A percentile compares a stretch with the other conserved stretches of the same genome.
These are phyloP conservation scores for Penicillium mononematosum DNA, from an alignment of 495 filamentous ascomycete species.

Conservation along the genomic window DNA sequence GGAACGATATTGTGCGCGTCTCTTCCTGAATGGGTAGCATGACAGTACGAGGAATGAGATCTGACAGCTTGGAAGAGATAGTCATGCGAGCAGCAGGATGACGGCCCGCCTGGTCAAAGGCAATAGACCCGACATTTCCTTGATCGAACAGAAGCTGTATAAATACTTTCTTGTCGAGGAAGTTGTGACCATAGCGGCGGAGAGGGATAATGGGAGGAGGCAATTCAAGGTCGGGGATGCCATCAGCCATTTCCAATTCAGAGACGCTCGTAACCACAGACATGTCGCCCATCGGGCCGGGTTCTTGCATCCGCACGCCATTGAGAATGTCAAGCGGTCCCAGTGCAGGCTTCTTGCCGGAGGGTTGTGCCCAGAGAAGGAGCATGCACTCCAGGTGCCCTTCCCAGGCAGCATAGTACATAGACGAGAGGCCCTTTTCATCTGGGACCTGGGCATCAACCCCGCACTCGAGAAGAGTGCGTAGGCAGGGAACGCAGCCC, in stretches of 20 bases:
- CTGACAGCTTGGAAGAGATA: conserved; percentile 92
- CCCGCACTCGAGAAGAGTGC: conserved; percentile 70
- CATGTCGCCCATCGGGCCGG: conserved; percentile 31
- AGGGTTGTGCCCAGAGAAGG: conserved; percentile 63
- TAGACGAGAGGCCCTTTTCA: conserved; percentile 87
- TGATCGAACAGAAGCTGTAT: conserved; percentile 85
- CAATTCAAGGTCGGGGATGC: conserved; percentile 86
- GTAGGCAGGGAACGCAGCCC: conserved; percentile 84
- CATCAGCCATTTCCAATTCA: conserved; percentile 74
- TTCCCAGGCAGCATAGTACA: conserved; percentile 99
- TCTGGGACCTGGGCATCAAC: conserved; percentile 75
- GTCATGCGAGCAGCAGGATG: conserved; percentile 93
- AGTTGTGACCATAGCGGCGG: conserved; percentile 94
- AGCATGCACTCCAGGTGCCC: conserved; percentile 94
- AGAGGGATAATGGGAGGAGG: conserved; percentile 95
- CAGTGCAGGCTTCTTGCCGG: conserved; percentile 21
- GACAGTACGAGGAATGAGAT: conserved; percentile 92
- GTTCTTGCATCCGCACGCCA: conserved; percentile 37
- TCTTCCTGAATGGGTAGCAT: conserved; percentile 96
- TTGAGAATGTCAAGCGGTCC: conserved; percentile 40
- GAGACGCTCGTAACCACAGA: conserved; percentile 51
- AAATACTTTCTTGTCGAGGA: conserved; percentile 94
- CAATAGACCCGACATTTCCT: conserved; percentile 64
- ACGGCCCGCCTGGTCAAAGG: conserved; percentile 92
- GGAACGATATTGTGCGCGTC: conserved; percentile 86